Conservation (phyloP, 371 early-diverging fungal species). For the Mortierella sp. region DNA sequence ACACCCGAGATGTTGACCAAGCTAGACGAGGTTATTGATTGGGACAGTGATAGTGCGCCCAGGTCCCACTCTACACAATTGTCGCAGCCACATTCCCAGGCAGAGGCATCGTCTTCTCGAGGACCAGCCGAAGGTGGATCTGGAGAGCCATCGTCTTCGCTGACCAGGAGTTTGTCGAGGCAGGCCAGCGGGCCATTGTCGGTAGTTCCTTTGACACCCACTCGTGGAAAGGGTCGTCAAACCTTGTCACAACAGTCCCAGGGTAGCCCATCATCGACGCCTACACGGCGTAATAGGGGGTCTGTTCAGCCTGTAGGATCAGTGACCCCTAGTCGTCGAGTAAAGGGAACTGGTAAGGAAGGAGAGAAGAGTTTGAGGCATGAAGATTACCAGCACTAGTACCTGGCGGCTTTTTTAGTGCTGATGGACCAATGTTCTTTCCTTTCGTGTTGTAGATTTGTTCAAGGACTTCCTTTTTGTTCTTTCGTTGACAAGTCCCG, state of each 20-base stretch:
- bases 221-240: slow-evolving; percentile 20
- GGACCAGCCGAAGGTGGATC: neutral
- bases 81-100: neutral
- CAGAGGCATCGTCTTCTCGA: neutral
- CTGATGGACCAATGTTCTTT: no score
- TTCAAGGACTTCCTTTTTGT: slow-evolving; percentile 34
- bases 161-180: neutral
- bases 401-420: neutral
- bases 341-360: neutral
- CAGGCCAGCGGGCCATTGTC: slow-evolving; percentile 1
- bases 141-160: slow-evolving; percentile 1
- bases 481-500: slow-evolving; percentile 6
- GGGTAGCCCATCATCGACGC: neutral
- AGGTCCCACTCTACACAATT: no score
- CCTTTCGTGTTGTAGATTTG: slow-evolving; percentile 10
- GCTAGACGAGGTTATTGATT: slow-evolving; percentile 24
- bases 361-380: no score
- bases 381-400: neutral
- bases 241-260: neutral
- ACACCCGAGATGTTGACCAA: slow-evolving; percentile 25
- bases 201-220: slow-evolving; percentile 4
- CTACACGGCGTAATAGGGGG: neutral
- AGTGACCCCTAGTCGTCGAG: slow-evolving; percentile 30
- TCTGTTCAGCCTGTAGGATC: neutral
- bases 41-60: slow-evolving; percentile 13